Percentiles rank a stretch among this genome's conserved stretches.
These are phyloP conservation scores for Tripidium arundinaceum DNA, from an alignment of 202 grass and related monocot genomes.

Conservation along the genomic window DNA sequence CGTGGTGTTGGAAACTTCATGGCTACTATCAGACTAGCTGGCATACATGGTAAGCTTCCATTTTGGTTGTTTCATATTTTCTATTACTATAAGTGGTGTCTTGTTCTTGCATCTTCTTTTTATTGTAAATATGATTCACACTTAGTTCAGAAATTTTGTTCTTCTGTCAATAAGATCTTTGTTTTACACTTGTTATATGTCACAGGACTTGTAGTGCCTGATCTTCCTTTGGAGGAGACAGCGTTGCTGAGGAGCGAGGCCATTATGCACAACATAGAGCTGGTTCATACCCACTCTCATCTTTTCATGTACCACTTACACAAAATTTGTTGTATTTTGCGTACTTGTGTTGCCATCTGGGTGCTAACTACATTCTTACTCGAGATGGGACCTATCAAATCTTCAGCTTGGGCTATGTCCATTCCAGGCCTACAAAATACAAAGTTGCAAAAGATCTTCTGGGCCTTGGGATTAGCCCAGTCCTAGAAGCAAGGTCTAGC, in stretches of 20 bases:
- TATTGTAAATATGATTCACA: background rate
- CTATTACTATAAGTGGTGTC: background rate
- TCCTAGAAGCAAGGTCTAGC: background rate
- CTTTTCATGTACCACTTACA: background rate
- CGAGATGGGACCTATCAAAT: background rate
- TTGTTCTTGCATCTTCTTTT: background rate
- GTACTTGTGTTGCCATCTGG: background rate
- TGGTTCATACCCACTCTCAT: slow-evolving; percentile 33
- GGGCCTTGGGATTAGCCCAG: background rate
- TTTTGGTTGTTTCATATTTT: background rate
- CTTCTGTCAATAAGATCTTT: background rate
- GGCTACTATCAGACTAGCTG: slow-evolving; percentile 29
- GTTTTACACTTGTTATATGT: slow-evolving; percentile 3
- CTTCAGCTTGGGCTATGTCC: background rate
- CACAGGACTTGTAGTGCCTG: slow-evolving; percentile 59
- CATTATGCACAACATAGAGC: slow-evolving; percentile 39
- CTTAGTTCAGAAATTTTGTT: slow-evolving; percentile 10
- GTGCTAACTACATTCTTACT: background rate
- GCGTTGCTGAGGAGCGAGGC: slow-evolving; percentile 36
- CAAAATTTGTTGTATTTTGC: background rate
- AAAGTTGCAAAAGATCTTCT: slow-evolving; percentile 1
- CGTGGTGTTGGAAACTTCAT: slow-evolving; percentile 34
- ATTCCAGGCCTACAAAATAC: background rate
- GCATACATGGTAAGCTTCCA: slow-evolving; percentile 41
- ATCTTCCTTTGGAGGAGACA: slow-evolving; percentile 61